Conservation (phyloP, 129 eudicot species). For the Flaveria robusta region DNA sequence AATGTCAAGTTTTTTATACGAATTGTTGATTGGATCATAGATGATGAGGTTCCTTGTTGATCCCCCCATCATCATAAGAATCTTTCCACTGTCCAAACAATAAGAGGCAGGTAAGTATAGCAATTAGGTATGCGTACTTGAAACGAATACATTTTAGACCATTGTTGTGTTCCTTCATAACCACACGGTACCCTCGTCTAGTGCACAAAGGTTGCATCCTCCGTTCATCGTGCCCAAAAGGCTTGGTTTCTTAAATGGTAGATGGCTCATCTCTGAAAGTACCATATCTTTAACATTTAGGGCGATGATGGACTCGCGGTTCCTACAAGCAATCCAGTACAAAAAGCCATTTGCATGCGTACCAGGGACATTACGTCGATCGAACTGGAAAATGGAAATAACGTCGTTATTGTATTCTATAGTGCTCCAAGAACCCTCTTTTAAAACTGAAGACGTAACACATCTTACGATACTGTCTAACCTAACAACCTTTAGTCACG, state of each 20-base stretch:
- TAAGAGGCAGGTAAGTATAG: neutral
- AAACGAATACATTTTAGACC: neutral
- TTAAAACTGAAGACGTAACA: neutral
- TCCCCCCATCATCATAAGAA: neutral
- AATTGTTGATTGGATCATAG: neutral
- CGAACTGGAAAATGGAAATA: neutral
- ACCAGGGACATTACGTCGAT: neutral
- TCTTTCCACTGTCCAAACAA: neutral
- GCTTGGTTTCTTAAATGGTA: neutral
- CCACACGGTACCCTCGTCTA: neutral
- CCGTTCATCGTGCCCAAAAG: neutral
- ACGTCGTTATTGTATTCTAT: neutral
- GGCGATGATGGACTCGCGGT: neutral
- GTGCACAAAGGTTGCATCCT: neutral
- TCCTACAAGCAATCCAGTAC: neutral
- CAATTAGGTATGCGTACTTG: neutral
- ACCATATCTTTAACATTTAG: slow-evolving; percentile 8
- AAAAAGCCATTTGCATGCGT: slow-evolving; percentile 8
- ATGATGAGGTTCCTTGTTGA: neutral
- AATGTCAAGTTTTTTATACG: neutral
- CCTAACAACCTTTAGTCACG: slow-evolving; percentile 9
- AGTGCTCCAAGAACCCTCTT: slow-evolving; percentile 1
- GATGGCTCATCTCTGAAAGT: neutral
- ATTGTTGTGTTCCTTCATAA: neutral
- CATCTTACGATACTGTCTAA: neutral